These are phyloP conservation scores for Kitagawia praeruptora DNA, from an alignment of 129 eudicot genomes.

Conservation along the genomic window DNA sequence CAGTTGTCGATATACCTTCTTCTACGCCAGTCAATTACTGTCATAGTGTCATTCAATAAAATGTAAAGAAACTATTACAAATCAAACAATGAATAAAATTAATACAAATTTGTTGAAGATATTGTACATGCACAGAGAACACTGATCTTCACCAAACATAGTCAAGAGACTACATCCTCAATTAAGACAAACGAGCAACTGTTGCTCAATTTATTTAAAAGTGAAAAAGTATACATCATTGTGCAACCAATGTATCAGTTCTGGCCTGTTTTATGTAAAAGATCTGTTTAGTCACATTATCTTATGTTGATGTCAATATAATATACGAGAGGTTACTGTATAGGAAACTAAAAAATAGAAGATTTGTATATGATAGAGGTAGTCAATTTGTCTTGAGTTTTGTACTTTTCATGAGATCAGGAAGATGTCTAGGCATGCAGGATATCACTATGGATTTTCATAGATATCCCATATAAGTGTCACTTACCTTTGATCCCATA, in stretches of 20 bases:
- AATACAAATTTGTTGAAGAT: neutral
- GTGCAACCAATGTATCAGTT: neutral
- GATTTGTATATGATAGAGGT: neutral
- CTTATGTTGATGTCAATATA: neutral
- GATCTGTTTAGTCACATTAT: neutral
- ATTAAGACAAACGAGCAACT: neutral
- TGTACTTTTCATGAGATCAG: neutral
- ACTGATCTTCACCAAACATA: neutral
- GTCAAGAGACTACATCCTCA: neutral
- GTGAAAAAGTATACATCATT: neutral
- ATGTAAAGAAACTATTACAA: neutral
- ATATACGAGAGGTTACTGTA: neutral
- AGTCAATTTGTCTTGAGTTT: neutral
- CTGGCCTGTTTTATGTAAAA: constrained; percentile 6
- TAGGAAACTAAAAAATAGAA: neutral
- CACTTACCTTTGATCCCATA: neutral
- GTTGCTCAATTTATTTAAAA: neutral
- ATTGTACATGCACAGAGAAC: neutral
- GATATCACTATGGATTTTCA: neutral
- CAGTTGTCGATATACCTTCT: neutral
- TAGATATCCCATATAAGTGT: neutral
- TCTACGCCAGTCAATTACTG: neutral
- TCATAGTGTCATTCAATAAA: neutral
- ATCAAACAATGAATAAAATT: neutral
- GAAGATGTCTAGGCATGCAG: neutral